Percentiles rank a stretch among this genome's conserved stretches.
Conservation (phyloP, 768 basidiomycete genomes). For the Dentipellis fragilis region DNA sequence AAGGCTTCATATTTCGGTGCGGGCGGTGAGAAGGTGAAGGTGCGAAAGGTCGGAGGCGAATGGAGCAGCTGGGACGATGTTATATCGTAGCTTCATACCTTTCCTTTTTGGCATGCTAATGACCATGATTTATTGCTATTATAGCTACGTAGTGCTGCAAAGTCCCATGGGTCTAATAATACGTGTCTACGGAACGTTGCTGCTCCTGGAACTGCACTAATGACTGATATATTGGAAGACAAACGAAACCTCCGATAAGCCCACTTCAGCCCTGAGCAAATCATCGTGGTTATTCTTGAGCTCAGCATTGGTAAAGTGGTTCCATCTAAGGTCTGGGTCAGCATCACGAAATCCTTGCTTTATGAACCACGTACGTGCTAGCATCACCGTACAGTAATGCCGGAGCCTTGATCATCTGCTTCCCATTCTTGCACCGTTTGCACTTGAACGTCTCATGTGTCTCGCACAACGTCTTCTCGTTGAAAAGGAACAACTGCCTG, state of each 20-base stretch:
- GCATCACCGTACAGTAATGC: constrained; percentile 93
- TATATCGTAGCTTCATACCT: not conserved
- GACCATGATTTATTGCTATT: constrained; percentile 5
- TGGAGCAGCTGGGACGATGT: constrained; percentile 65
- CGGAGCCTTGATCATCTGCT: constrained; percentile 71
- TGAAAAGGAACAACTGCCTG: constrained; percentile 85
- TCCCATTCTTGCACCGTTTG: constrained; percentile 81
- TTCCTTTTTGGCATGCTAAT: not conserved
- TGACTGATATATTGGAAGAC: constrained; percentile 96
- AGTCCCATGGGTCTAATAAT: too few relatives aligned
- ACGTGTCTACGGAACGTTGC: not conserved
- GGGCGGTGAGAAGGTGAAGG: constrained; percentile 66
- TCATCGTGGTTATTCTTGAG: constrained; percentile 92
- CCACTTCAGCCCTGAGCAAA: constrained; percentile 82
- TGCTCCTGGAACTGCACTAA: constrained; percentile 22
- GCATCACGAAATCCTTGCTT: not conserved
- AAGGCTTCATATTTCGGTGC: constrained; percentile 75
- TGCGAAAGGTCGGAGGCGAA: constrained; percentile 56
- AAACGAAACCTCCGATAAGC: constrained; percentile 77
- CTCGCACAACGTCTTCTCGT: constrained; percentile 77
- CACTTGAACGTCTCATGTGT: constrained; percentile 99
- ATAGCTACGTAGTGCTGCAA: not conserved
- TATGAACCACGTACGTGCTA: constrained; percentile 67
- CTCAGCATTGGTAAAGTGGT: constrained; percentile 88
- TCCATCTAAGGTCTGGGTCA: constrained; percentile 60